Evolutionary conservation across 306 rosid species (phyloP), one percentile per base, ranked within the genome.

Genomic region (Crotalaria pallida): DNA sequence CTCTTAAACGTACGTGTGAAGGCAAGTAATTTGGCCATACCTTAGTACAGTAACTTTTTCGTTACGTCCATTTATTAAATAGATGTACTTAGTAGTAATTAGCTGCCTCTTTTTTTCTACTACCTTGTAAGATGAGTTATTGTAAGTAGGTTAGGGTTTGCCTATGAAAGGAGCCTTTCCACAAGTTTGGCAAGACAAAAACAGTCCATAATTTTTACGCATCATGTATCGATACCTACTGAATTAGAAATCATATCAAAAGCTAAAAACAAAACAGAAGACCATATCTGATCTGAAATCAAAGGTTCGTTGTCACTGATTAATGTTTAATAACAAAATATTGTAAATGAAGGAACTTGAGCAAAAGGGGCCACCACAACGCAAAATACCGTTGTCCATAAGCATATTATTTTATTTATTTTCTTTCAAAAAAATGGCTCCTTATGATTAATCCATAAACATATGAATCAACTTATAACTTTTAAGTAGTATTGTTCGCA

Each of bases 91-190:
- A 23, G 58, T 13, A 23, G 58, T 59, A 47, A 71, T 58, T 31
- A 26, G 59, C 23, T 29, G 23, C 15, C 44, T 27, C 16, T 10
- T 58, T 71, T 23, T 7, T 19, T 71, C 15, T 23, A 55, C 15
- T 23, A 55, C 55, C 52, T 38, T 40, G 11, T 17, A 1, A 56
- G 31, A 29, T 43, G 57, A 57, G 51, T 57, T 43, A 26, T 29
- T 51, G 21, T 16, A 7, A 27, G 24, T 41, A 41, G 67, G 22
- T 24, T 58, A 33, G 68, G 67, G 38, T 71, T 72, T 72, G 6
- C 77, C 60, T 61, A 33, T 48, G 69, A 31, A 58, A 71, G 76
- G 34, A 45, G 47, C 67, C 33, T 71, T 71, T 72, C 69, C 60
- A 72, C 27, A 71, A 58, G 17, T 44, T 44, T 71, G 67, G 75